phyloP scores from a whole-genome alignment of 164 flowering plant species.

The grape (Vitis vinifera) region ASM3070453v1 NC_081811.1:1449001-1449500 shows the following conservation, averaged over 20 bases:
- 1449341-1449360: not conserved
- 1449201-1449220: slow-evolving; percentile 3
- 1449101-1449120: not conserved
- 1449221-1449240: too few species aligned
- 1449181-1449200: slow-evolving; percentile 4
- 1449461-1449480: slow-evolving; percentile 33
- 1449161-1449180: not conserved
- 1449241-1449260: not conserved
- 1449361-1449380: slow-evolving; percentile 5
- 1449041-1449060: slow-evolving; percentile 15
- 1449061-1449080: not conserved
- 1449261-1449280: slow-evolving; percentile 2
- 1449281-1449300: too few species aligned
- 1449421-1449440: slow-evolving; percentile 19
- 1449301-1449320: too few species aligned
- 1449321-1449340: not conserved
- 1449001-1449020: slow-evolving; percentile 19
- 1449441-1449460: slow-evolving; percentile 6
- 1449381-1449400: slow-evolving; percentile 1
- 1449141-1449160: slow-evolving; percentile 8
- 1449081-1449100: slow-evolving; percentile 5
- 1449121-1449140: slow-evolving; percentile 6
- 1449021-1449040: slow-evolving; percentile 28
- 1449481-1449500: slow-evolving; percentile 46
- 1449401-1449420: slow-evolving; percentile 10